Percentiles rank a stretch among this genome's conserved stretches.
Conservation (phyloP, 495 filamentous ascomycete genomes). For the Aspergillus affinis region DNA sequence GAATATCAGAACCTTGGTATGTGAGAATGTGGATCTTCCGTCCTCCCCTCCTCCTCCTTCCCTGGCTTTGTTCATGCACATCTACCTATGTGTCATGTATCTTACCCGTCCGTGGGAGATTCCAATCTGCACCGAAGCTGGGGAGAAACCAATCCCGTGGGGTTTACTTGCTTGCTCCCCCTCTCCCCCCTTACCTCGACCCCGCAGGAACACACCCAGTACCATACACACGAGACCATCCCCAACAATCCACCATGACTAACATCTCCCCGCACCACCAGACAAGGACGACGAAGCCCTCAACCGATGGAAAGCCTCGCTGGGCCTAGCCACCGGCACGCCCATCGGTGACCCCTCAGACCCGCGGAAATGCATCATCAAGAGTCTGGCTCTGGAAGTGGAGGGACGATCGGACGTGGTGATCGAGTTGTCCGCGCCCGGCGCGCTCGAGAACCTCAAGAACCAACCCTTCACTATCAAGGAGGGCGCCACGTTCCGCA, state of each 20-base stretch:
- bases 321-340: conserved; percentile 72
- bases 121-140: background rate
- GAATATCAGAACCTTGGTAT: conserved; percentile 90
- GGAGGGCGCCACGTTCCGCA: conserved; percentile 87
- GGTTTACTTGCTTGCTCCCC: background rate
- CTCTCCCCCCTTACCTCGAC: background rate
- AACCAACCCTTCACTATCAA: conserved; percentile 94
- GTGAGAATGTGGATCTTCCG: conserved; percentile 28
- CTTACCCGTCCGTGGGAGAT: background rate
- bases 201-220: background rate
- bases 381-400: conserved; percentile 80
- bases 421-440: conserved; percentile 71
- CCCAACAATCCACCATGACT: conserved; percentile 9
- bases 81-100: conserved; percentile 4
- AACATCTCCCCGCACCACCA: conserved; percentile 15
- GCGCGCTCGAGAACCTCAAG: conserved; percentile 69
- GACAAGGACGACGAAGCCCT: conserved; percentile 85
- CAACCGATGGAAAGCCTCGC: conserved; percentile 93
- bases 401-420: conserved; percentile 76
- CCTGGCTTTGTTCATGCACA: background rate
- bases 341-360: conserved; percentile 70
- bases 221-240: background rate
- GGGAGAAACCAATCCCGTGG: background rate
- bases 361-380: conserved; percentile 82
- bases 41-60: no score